Base-by-base conservation (phyloP, 176 grass and related monocot species). In the Phyllostachys edulis region DNA sequence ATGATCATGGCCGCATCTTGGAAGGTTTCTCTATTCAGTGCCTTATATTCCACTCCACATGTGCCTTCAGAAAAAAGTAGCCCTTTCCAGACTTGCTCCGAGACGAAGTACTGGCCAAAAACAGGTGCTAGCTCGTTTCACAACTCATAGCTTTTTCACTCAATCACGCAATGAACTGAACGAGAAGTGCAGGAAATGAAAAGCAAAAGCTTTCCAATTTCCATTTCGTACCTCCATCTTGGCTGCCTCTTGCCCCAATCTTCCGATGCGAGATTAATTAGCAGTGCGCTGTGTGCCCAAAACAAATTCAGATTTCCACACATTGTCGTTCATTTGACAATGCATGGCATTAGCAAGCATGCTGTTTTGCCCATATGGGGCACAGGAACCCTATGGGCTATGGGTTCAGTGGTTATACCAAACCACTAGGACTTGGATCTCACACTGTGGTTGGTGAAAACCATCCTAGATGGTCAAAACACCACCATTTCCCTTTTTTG, bases 311-410 rank as follows among this genome's bases (percentile, higher is more conserved):
- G 10, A 67, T 56, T 38, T 41, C 26, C 29, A 23, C 59, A 29
- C 18, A 36, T 5, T 10, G 59, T 82, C 67, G 23, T 65, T 63
- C 45, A 17, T 23, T 12, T 8, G 16, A 41, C 56, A 73, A 39
- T 80, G 44, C 54, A 60, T 5, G 4, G 21, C 57, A 44, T n/a
- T 56, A 56, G 7, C 2, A 27, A 38, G 24, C 60, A 20, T 36
- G 18, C 73, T 57, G 88, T 81, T 80, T 27, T 42, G 88, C 78
- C 71, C 83, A 90, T 82, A 85, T 77, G 83, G 70, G 50, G 83
- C 34, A 60, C 78, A 90, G 72, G 82, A 46, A 57, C 63, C 78
- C 77, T 76, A 86, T 3, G 69, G 71, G 10, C 77, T 76, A 86
- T 3, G 69, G 71, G 10, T 47, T 82, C 71, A 82, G 83, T 82